phyloP scores from a whole-genome alignment of 768 basidiomycete species.

The Xanthoconium stramineum region DNA sequence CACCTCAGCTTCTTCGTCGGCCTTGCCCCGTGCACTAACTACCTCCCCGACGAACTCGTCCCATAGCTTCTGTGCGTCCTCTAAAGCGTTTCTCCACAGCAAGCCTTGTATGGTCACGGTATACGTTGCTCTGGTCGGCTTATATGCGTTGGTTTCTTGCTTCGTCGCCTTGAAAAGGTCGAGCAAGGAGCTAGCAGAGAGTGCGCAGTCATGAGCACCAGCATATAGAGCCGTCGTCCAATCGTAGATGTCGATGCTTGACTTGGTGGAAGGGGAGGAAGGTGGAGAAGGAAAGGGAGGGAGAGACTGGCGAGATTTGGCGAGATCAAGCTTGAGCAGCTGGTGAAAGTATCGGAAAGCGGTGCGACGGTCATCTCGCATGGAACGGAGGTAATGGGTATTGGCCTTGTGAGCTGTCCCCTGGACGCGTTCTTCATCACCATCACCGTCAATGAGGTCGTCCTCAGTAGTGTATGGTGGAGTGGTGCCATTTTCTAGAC shows the following conservation, averaged over 20 bases:
- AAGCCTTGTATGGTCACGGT: slow-evolving; percentile 56
- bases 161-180: slow-evolving; percentile 36
- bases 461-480: slow-evolving; percentile 23
- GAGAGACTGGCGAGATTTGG: slow-evolving; percentile 6
- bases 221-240: slow-evolving; percentile 46
- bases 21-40: neutral
- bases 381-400: slow-evolving; percentile 41
- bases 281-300: neutral
- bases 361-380: slow-evolving; percentile 39
- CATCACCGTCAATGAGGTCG: neutral
- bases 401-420: slow-evolving; percentile 37
- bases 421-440: neutral
- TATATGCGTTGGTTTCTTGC: slow-evolving; percentile 27
- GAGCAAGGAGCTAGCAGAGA: slow-evolving; percentile 34
- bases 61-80: slow-evolving; percentile 45
- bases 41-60: slow-evolving; percentile 31
- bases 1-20: slow-evolving; percentile 8
- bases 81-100: slow-evolving; percentile 38
- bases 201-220: slow-evolving; percentile 38
- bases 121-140: slow-evolving; percentile 46
- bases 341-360: slow-evolving; percentile 47
- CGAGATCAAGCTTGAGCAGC: slow-evolving; percentile 32
- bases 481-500: slow-evolving; percentile 11
- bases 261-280: slow-evolving; percentile 4
- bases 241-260: slow-evolving; percentile 41